These are phyloP conservation scores for Zymoseptoria passerinii DNA, from an alignment of 2,329 filamentous ascomycete species.

Conservation along the genomic window DNA sequence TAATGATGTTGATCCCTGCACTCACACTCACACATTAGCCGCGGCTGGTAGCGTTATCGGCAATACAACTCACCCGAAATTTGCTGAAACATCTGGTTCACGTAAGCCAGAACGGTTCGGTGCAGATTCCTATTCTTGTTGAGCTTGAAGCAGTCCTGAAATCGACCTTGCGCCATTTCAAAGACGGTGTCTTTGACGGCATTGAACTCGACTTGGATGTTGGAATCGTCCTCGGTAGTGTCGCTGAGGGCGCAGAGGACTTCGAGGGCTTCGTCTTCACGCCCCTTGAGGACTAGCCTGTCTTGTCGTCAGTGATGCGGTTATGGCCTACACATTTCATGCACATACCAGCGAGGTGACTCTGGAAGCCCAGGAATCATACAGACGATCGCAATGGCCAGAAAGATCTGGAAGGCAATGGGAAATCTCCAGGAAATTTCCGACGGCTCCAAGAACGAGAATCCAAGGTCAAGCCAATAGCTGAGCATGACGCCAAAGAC, in stretches of 20 bases:
- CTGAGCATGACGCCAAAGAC: conserved; percentile 44
- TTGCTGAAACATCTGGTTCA: conserved; percentile 42
- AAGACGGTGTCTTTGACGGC: conserved; percentile 33
- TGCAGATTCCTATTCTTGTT: conserved; percentile 40
- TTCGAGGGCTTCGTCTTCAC: conserved; percentile 28
- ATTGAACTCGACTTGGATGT: conserved; percentile 21
- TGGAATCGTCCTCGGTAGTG: conserved; percentile 28
- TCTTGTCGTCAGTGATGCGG: not conserved
- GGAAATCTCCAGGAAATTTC: conserved; percentile 48
- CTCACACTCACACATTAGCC: conserved; percentile 3
- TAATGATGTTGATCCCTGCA: conserved; percentile 12
- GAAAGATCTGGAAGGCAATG: conserved; percentile 49
- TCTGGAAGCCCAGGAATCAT: conserved; percentile 47
- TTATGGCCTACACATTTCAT: too few species aligned
- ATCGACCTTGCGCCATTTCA: conserved; percentile 27
- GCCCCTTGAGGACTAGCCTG: conserved; percentile 27
- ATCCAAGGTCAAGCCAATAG: conserved; percentile 45
- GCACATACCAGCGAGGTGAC: conserved; percentile 44
- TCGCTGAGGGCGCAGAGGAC: conserved; percentile 30
- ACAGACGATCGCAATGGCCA: conserved; percentile 44
- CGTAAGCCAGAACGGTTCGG: conserved; percentile 36
- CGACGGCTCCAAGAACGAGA: conserved; percentile 31
- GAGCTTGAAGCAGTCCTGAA: conserved; percentile 28
- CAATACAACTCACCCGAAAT: conserved; percentile 21
- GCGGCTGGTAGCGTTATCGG: conserved; percentile 1